Evolutionary conservation across 495 filamentous ascomycete species (phyloP), one percentile per base, ranked within the genome.

Genomic region (Penicillium crystallinum): DNA sequence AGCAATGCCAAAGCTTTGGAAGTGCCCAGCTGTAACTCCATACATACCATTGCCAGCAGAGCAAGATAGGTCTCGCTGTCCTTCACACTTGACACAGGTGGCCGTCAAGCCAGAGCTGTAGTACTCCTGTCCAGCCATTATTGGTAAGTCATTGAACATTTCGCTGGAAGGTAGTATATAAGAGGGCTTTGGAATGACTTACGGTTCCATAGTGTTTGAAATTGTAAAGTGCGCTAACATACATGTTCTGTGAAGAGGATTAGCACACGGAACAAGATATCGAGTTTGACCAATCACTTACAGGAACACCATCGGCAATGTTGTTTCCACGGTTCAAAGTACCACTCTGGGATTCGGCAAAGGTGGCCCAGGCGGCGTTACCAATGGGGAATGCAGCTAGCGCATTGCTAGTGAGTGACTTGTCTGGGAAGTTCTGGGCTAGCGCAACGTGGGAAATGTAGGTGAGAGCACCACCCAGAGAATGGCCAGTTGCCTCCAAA

Each of bases 381-480:
- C 67, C 67, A 46, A 70, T 70, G 6, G 67, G 67, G 19, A 63
- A 70, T 3, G 67, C 67, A 53, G 67, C 67, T 36, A 69, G 33
- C 0, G 67, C 65, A 62, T 62, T 65, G 49, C 67, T 65, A 3
- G 54, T 65, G n/a, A 69, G 44, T 14, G 46, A 8, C 47, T 61
- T 67, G 7, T 39, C 53, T 7, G 67, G 67, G 46, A 70, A 70
- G 33, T 68, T 67, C 46, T 66, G 55, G 1, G 63, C 53, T 21
- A 70, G 55, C 3, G 63, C 67, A 15, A 70, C 61, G 33, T 70
- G 68, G 12, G 63, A 67, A 19, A 70, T 56, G 40, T 67, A 70
- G 8, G 67, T 70, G 9, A 69, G 61, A 2, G 67, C 33, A 11
- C 67, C 67, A 40, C 67, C 65, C 1, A 70, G 64, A 3, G 67